Evolutionary conservation across 2,329 filamentous ascomycete genomes (phyloP).

Genomic region (Diplodia mutila): DNA sequence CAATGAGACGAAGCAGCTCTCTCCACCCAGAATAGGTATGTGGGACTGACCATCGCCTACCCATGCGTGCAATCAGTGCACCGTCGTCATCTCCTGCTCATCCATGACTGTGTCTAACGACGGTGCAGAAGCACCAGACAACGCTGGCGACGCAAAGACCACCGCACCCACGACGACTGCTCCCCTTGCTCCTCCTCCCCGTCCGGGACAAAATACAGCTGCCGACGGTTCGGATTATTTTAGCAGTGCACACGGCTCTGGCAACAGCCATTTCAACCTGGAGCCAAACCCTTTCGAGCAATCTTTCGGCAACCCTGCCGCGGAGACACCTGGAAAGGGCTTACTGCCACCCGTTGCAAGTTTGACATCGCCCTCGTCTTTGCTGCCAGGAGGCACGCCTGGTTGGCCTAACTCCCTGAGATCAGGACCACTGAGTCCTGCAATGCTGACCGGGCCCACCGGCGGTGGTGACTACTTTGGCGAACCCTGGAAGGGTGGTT

Average conservation of each 20-base stretch:
- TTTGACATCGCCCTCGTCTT: constrained; percentile 78
- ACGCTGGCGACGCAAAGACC: constrained; percentile 29
- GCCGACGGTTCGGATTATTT: constrained; percentile 51
- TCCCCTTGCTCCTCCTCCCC: constrained; percentile 58
- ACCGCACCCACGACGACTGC: constrained; percentile 47
- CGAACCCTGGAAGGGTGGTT: constrained; percentile 81
- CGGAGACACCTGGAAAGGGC: constrained; percentile 78
- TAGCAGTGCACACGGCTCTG: constrained; percentile 45
- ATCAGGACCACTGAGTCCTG: constrained; percentile 91
- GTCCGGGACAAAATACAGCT: constrained; percentile 42
- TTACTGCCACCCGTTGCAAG: constrained; percentile 88
- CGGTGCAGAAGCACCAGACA: constrained; percentile 24
- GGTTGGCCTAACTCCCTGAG: constrained; percentile 84
- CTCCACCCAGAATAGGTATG: constrained; percentile 28
- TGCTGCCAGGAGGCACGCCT: constrained; percentile 73
- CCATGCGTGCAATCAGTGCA: constrained; percentile 10
- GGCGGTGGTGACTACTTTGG: constrained; percentile 80
- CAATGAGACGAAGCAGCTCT: constrained; percentile 21
- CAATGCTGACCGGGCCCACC: constrained; percentile 87
- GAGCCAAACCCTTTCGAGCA: constrained; percentile 98
- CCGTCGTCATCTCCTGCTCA: not conserved
- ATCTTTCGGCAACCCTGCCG: constrained; percentile 73
- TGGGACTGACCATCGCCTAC: constrained; percentile 35
- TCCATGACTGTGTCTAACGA: not conserved
- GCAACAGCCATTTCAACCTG: constrained; percentile 61